These are phyloP conservation scores for Colletotrichum sansevieriae DNA, from an alignment of 2,329 filamentous ascomycete genomes.

Conservation along the genomic window DNA sequence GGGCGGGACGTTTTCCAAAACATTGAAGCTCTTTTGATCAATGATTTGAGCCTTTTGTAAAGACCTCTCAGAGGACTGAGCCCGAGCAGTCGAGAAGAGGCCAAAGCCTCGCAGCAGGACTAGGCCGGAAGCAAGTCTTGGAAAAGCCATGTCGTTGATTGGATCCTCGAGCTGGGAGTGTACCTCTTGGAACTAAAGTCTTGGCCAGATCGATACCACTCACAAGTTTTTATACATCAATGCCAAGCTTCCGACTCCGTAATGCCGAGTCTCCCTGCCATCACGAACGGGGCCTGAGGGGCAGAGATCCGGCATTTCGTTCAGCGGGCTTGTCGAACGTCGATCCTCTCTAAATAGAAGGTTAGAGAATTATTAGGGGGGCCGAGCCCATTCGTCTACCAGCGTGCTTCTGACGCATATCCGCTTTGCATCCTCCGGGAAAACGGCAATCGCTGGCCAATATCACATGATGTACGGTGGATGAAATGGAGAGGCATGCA, in stretches of 20 bases:
- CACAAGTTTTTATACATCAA: conserved; percentile 15
- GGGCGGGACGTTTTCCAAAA: conserved; percentile 54
- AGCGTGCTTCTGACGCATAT: conserved; percentile 1
- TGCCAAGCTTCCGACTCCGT: conserved; percentile 17
- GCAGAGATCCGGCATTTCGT: background rate
- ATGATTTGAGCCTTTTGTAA: conserved; percentile 54
- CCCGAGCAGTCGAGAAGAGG: conserved; percentile 36
- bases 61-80: conserved; percentile 19
- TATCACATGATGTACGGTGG: conserved; percentile 4
- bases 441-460: background rate
- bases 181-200: background rate
- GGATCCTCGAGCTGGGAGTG: background rate
- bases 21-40: conserved; percentile 59
- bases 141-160: conserved; percentile 13
- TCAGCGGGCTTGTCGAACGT: background rate
- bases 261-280: conserved; percentile 12
- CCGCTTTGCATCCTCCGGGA: background rate
- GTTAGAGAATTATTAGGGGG: no score
- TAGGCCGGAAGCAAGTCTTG: conserved; percentile 25
- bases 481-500: background rate
- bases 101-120: conserved; percentile 45
- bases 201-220: background rate
- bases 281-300: background rate
- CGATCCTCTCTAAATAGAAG: no score
- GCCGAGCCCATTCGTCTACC: no score